Conservation (phyloP, 2,329 filamentous ascomycete species). For the Aureobasidium sp. region DNA sequence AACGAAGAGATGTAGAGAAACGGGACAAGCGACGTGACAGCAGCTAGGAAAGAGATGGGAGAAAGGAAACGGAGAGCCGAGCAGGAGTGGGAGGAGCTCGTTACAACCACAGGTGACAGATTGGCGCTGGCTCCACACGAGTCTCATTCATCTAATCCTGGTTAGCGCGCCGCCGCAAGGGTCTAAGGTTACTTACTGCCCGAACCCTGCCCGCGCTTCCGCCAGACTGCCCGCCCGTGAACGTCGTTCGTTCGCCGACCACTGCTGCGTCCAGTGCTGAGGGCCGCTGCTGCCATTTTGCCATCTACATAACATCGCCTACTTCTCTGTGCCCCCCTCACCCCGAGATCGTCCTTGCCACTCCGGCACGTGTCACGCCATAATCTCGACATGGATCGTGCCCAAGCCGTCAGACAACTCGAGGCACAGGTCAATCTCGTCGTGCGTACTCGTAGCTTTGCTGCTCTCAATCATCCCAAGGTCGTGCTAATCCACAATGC, state of each 20-base stretch:
- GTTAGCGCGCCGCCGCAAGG: background rate
- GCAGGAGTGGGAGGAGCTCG: background rate
- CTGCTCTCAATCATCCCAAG: background rate
- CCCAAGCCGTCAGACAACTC: constrained; percentile 24
- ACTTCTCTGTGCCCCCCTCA: background rate
- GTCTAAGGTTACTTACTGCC: background rate
- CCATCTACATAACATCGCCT: background rate
- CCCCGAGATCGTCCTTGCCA: background rate
- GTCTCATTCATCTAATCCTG: background rate
- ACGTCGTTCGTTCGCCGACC: background rate
- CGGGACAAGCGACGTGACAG: constrained; percentile 5
- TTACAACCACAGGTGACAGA: constrained; percentile 1
- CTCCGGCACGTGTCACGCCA: constrained; percentile 7
- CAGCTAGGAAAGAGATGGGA: background rate
- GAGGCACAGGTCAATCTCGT: constrained; percentile 40
- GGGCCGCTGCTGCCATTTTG: background rate
- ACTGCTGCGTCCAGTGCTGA: background rate
- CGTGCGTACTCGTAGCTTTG: constrained; percentile 25
- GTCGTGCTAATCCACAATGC: background rate
- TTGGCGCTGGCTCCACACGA: background rate
- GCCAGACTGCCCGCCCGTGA: background rate
- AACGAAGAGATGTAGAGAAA: background rate
- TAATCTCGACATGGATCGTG: constrained; percentile 13
- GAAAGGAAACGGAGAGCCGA: constrained; percentile 22
- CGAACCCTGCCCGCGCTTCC: background rate